phyloP scores from a whole-genome alignment of 495 filamentous ascomycete species.

The Trichoderma erinaceum region DNA sequence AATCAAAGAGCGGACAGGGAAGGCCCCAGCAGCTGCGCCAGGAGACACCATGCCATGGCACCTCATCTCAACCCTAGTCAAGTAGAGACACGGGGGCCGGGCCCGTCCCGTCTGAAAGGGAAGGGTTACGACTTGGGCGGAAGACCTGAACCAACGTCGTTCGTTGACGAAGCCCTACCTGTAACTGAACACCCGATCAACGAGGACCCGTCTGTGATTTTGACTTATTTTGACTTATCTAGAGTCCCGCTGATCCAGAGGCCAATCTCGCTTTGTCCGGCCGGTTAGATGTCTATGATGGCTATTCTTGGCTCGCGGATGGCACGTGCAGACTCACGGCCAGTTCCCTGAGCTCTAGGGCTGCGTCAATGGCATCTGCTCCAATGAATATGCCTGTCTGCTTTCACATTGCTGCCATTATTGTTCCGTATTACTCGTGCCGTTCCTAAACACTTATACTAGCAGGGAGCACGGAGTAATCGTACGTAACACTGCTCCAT shows the following conservation, averaged over 20 bases:
- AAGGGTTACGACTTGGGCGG: not conserved
- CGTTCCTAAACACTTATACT: not conserved
- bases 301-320: not conserved
- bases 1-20: not conserved
- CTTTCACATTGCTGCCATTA: not conserved
- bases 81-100: not conserved
- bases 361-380: not conserved
- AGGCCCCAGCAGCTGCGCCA: not conserved
- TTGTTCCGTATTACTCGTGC: not conserved
- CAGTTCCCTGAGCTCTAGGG: not conserved
- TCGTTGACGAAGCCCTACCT: not conserved
- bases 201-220: not conserved
- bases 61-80: conserved; percentile 6
- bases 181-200: not conserved
- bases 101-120: not conserved
- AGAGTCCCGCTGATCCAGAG: not conserved
- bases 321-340: not conserved
- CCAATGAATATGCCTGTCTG: not conserved
- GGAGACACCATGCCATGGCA: not conserved
- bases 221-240: not conserved
- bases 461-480: not conserved
- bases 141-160: not conserved
- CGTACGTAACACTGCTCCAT: not conserved
- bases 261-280: conserved; percentile 9
- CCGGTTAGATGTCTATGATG: not conserved